Evolutionary conservation across 2,329 filamentous ascomycete species (phyloP), one percentile per base, ranked within the genome.

Genomic region (Metarhizium brunneum): DNA sequence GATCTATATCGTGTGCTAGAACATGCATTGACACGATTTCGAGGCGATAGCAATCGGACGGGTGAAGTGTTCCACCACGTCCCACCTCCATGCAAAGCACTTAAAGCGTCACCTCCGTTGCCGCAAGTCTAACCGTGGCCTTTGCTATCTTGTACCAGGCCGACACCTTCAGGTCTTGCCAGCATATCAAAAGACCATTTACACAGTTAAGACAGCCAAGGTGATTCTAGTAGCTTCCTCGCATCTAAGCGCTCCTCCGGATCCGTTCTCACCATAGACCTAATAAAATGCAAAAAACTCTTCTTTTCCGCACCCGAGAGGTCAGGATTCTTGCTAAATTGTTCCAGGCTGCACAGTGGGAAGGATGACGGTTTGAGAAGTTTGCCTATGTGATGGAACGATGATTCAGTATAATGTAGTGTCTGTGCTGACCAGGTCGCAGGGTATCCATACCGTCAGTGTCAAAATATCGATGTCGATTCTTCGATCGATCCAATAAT

Each of bases 281-380:
- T 25, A 38, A 61, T 57, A 30, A 59, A 59, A 18, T 30, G 32
- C 38, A 61, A 47, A 47, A 60, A 59, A 4, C 40, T 35, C 6
- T 50, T 18, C n/a, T 45, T 60, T 32, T 60, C 57, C 10, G 40
- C 13, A 1, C 42, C 53, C 11, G 53, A 52, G 11, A 52, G 40
- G 25, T 55, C n/a, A 16, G 50, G 25, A 14, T 50, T 57, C 18
- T 47, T 58, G 45, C 54, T 52, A 36, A 61, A 42, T 10, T 56
- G 32, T 43, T 57, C 54, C 45, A 60, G 36, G 29, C 47, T 53
- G 42, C 50, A 47, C 14, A 55, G 48, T 38, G 56, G 56, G 29
- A 61, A 61, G 14, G 47, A 47, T 2, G 58, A 58, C 4, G 57
- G 53, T 32, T 51, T 42, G 14, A 59, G 55, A 16, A 60, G 57